These are phyloP conservation scores for Corniculantispora saksenae DNA, from an alignment of 2,329 filamentous ascomycete species.

Conservation along the genomic window DNA sequence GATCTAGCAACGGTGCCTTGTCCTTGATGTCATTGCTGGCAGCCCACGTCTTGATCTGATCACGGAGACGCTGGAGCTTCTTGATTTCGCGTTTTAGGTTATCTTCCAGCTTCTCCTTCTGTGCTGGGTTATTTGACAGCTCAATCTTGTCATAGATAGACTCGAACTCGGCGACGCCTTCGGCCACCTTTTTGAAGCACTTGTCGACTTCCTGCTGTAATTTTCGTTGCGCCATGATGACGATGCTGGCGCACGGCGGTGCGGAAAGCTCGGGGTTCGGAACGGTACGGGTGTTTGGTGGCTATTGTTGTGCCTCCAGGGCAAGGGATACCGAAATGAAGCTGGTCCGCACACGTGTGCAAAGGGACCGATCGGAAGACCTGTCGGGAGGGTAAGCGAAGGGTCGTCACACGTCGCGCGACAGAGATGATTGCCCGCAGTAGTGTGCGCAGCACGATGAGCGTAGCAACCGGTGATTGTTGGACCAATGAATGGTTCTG, in stretches of 20 bases:
- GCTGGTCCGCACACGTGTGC: slow-evolving; percentile 10
- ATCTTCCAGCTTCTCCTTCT: slow-evolving; percentile 98
- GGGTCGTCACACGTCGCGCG: slow-evolving; percentile 13
- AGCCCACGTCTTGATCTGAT: slow-evolving; percentile 99
- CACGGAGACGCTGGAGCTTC: slow-evolving; percentile 94
- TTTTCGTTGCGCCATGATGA: slow-evolving; percentile 89
- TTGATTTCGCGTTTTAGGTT: slow-evolving; percentile 99
- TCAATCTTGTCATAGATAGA: slow-evolving; percentile 97
- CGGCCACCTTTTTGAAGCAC: slow-evolving; percentile 97
- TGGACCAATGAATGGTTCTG: slow-evolving; percentile 1
- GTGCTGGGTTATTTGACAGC: slow-evolving; percentile 84
- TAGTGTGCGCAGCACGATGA: slow-evolving; percentile 14
- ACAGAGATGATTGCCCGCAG: slow-evolving; percentile 7
- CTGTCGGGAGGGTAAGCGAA: slow-evolving; percentile 1
- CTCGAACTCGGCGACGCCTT: slow-evolving; percentile 91
- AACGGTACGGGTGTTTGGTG: slow-evolving; percentile 6
- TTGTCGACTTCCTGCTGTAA: slow-evolving; percentile 98
- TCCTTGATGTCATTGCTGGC: slow-evolving; percentile 99
- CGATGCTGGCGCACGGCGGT: slow-evolving; percentile 19
- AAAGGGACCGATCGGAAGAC: not conserved
- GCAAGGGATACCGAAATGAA: not conserved
- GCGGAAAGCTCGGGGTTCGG: not conserved
- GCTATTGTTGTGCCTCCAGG: slow-evolving; percentile 9
- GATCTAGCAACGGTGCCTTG: slow-evolving; percentile 90
- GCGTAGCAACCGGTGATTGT: not conserved